Evolutionary conservation across 176 grass and related monocot species (phyloP).

Genomic region (Elymus sibiricus): DNA sequence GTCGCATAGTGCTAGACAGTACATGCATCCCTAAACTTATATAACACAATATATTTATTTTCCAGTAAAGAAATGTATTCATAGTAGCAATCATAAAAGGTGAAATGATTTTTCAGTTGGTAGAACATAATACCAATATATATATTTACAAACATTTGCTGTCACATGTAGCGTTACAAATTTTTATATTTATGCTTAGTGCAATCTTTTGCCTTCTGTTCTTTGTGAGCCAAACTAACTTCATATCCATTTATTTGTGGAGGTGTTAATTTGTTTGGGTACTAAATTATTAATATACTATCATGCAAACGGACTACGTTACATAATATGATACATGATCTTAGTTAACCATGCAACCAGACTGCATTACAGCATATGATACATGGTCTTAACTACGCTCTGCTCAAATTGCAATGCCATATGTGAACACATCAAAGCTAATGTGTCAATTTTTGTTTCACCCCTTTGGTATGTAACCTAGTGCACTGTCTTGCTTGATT

Average conservation of each 20-base stretch:
- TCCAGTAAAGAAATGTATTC: no score
- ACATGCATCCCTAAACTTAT: no score
- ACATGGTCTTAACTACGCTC: background rate
- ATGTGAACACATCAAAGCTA: background rate
- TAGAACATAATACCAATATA: no score
- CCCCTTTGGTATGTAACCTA: background rate
- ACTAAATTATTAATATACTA: background rate
- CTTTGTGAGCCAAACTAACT: background rate
- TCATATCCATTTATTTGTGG: background rate
- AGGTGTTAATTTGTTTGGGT: background rate
- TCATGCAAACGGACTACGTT: background rate
- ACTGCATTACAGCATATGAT: background rate
- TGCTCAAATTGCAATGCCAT: background rate
- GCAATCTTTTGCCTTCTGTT: background rate
- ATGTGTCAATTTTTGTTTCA: background rate
- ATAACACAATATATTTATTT: no score
- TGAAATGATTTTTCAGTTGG: no score
- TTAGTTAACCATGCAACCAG: background rate
- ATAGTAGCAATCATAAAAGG: no score
- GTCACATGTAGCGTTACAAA: no score
- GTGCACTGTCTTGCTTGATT: constrained; percentile 27
- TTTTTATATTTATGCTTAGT: background rate
- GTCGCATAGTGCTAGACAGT: no score
- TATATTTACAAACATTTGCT: no score
- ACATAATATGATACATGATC: background rate